Percentiles rank a stretch among this genome's conserved stretches.
phyloP scores from a whole-genome alignment of 179 eudicot genomes.

The Carnegiea gigantea region DNA sequence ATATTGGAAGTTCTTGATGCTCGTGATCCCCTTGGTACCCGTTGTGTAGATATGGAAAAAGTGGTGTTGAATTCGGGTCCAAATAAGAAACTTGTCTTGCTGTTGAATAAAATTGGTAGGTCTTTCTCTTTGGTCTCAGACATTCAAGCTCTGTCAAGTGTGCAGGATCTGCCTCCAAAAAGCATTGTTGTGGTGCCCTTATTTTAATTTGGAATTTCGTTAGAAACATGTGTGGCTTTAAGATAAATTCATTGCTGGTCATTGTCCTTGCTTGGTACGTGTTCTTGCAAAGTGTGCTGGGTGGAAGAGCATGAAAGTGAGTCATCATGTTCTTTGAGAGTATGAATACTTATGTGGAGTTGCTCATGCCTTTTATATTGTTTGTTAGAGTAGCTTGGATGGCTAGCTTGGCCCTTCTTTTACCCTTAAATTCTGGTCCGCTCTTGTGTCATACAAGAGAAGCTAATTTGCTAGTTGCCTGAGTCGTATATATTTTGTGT shows the following conservation, averaged over 20 bases:
- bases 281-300: neutral
- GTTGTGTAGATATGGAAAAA: conserved; percentile 88
- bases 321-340: neutral
- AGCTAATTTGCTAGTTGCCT: neutral
- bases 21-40: conserved; percentile 94
- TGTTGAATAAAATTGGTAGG: conserved; percentile 90
- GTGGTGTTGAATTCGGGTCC: conserved; percentile 79
- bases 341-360: neutral
- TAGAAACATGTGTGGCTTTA: neutral
- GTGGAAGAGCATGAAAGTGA: neutral
- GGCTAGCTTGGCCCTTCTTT: neutral
- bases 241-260: neutral
- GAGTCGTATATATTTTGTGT: neutral
- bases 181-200: neutral
- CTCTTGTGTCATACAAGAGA: neutral
- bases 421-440: neutral
- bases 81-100: conserved; percentile 87
- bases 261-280: neutral
- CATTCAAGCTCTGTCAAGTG: neutral
- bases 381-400: neutral
- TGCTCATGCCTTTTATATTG: neutral
- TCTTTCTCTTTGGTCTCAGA: neutral
- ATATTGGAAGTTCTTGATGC: conserved; percentile 97
- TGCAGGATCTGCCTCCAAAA: neutral
- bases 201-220: neutral